Evolutionary conservation across 1,284 basidiomycete species (phyloP), one percentile per base, ranked within the genome.

Genomic region (Sutorius eximius): DNA sequence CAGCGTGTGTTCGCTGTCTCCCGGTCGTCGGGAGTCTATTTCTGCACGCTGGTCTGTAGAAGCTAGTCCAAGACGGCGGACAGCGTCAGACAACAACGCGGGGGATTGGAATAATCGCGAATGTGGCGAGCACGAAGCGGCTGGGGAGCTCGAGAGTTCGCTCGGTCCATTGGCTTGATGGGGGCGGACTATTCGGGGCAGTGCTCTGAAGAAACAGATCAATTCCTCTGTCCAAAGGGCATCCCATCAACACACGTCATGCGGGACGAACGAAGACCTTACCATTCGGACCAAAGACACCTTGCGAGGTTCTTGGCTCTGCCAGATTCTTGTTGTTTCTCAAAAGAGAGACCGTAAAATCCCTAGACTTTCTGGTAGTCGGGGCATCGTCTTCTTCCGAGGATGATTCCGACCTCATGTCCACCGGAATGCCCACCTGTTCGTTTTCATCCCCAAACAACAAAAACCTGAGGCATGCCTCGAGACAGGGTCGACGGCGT

Each of bases 271-370:
- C 29, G 12, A 40, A 15, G 5, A 45, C 59, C 73, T 50, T 55
- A 92, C 93, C 93, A 61, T 92, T 91, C 0, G 91, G 89, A 0
- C 93, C 89, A 73, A 95, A 96, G 1, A 86, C 79, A 3, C 89
- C 91, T 64, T 92, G 90, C 1, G 87, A 89, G 2, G 89, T 87
- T 55, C 89, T 77, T 0, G 91, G 89, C 63, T 91, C 89, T 0
- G 87, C 85, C 6, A 93, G 70, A 63, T 91, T 92, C 71, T 91
- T 89, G 61, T 83, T 79, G 52, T 78, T 82, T 49, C 85, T 75
- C 64, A 87, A 65, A 7, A 83, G 63, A 1, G 80, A 76, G 30
- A 80, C 75, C 0, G 79, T 79, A n/a, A 77, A 63, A 49, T 83
- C 81, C 59, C 77, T 77, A 6, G 71, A 63, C 58, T 75, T 81